These are phyloP conservation scores for Pichia deserticola DNA, from an alignment of 805 yeast genomes.

Conservation along the genomic window DNA sequence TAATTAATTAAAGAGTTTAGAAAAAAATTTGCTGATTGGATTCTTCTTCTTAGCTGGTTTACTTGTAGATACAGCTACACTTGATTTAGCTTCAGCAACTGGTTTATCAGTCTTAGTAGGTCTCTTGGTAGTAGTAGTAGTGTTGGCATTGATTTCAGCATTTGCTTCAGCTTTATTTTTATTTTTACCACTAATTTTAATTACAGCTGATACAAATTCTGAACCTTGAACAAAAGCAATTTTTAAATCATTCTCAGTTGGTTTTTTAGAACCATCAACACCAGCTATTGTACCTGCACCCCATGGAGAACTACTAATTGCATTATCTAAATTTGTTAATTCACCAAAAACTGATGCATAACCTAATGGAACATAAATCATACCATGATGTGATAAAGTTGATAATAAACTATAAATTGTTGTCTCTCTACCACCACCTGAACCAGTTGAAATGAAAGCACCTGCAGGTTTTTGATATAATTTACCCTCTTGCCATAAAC, in stretches of 20 bases:
- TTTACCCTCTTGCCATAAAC: constrained; percentile 69
- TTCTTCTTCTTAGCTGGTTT: constrained; percentile 2
- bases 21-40: constrained; percentile 2
- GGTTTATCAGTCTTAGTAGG: constrained; percentile 1
- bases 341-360: constrained; percentile 49
- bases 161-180: background rate
- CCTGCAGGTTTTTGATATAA: constrained; percentile 70
- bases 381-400: constrained; percentile 69
- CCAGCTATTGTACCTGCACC: constrained; percentile 82
- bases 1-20: constrained; percentile 2
- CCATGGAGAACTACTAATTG: constrained; percentile 79
- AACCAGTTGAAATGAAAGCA: constrained; percentile 64
- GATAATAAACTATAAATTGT: constrained; percentile 60
- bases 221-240: constrained; percentile 63
- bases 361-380: constrained; percentile 75
- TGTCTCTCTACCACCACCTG: constrained; percentile 81
- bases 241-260: constrained; percentile 54
- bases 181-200: constrained; percentile 15
- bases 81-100: background rate
- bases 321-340: constrained; percentile 48
- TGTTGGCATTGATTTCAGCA: background rate
- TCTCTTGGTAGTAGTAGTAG: background rate
- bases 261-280: constrained; percentile 66
- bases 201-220: constrained; percentile 43
- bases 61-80: background rate